These are phyloP conservation scores for Wickerhamomyces mucosus DNA, from an alignment of 805 yeast species.

Conservation along the genomic window DNA sequence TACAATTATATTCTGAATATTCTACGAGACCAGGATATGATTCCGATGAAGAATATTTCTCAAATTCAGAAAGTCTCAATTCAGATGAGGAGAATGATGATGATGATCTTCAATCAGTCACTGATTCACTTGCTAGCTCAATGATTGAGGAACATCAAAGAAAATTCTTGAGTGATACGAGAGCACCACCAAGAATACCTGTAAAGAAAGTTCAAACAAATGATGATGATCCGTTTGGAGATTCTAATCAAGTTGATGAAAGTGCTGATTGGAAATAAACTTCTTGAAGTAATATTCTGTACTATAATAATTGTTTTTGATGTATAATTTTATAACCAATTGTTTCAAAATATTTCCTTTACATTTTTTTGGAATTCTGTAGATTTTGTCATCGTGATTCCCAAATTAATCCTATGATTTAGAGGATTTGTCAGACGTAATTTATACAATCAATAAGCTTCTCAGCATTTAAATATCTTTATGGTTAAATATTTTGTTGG, in stretches of 20 bases:
- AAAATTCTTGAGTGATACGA: slow-evolving; percentile 7
- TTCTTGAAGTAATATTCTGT: too few species aligned
- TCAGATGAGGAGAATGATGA: slow-evolving; percentile 28
- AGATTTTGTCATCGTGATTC: too few species aligned
- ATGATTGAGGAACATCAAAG: slow-evolving; percentile 18
- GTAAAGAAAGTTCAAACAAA: slow-evolving; percentile 10
- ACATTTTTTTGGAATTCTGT: too few species aligned
- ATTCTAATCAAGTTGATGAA: slow-evolving; percentile 27
- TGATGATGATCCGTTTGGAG: slow-evolving; percentile 44
- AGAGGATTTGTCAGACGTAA: too few species aligned
- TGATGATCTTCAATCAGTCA: slow-evolving; percentile 19
- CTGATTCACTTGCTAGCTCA: slow-evolving; percentile 19
- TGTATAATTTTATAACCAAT: neutral
- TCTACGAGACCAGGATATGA: slow-evolving; percentile 32
- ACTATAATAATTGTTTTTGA: neutral
- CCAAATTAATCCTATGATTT: too few species aligned
- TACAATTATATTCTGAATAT: slow-evolving; percentile 57
- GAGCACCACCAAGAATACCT: slow-evolving; percentile 15
- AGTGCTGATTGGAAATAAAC: slow-evolving; percentile 15
- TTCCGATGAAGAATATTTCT: slow-evolving; percentile 31
- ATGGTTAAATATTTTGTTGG: too few species aligned
- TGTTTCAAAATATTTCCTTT: too few species aligned
- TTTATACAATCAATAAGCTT: too few species aligned
- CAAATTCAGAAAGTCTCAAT: slow-evolving; percentile 13
- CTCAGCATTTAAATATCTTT: too few species aligned